Base-by-base conservation (phyloP, 129 eudicot species). In the Dittrichia graveolens region DNA sequence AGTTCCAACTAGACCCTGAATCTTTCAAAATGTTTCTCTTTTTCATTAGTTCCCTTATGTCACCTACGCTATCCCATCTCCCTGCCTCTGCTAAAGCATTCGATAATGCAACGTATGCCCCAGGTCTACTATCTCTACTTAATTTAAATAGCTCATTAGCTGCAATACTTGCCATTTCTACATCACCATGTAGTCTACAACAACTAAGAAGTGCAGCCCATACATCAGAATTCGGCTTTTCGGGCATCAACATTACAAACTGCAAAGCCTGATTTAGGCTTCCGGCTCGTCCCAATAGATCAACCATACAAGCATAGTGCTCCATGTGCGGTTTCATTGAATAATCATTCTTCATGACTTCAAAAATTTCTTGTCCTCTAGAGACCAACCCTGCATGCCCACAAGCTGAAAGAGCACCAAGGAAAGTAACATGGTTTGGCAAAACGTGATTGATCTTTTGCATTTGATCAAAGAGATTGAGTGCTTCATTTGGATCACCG, bases 241-340 rank as follows among this genome's bases (percentile, higher is more conserved):
- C 90, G 0, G 97, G 88, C 88, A 95, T 90, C 3, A 41, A 70
- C 77, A 43, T 79, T 13, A 90, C 76, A 64, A 90, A 90, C 47
- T 82, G 82, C 44, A 89, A 63, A 4, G 97, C 97, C 73, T 90
- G 72, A 75, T 84, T 80, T 66, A 95, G 40, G 72, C 82, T 81
- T 56, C 99, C 96, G 16, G 95, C 84, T 9, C 99, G 89, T 9
- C 99, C 99, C 68, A 95, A 41, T 8, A 95, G 71, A 85, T 95
- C 97, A 66, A 95, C 96, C 96, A 95, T 88, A 74, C 99, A 95
- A 40, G 99, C 97, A 58, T 95, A 95, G 42, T 88, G 97, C 81
- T 88, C 97, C 97, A 91, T 91, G 55, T 67, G 86, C 52, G 96
- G 97, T 64, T 77, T 88, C 91, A 88, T 46, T 1, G 61, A 71